phyloP scores from a whole-genome alignment of 768 basidiomycete species.

The Suillus hirtellus region DNA sequence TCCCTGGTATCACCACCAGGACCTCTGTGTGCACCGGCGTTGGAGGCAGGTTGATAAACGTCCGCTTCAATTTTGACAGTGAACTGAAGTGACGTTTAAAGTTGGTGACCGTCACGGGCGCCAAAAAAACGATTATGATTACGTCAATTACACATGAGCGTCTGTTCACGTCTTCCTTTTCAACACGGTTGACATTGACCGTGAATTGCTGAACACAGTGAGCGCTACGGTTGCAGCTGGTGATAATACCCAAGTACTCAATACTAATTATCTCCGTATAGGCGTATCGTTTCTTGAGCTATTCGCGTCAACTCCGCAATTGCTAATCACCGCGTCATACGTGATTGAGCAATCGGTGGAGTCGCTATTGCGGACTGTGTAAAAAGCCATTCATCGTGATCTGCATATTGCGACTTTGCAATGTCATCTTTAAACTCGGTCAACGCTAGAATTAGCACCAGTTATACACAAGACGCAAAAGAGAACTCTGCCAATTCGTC shows the following conservation, averaged over 20 bases:
- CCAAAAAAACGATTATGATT: not conserved
- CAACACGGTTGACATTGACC: not conserved
- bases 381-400: not conserved
- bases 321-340: not conserved
- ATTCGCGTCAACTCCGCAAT: not conserved
- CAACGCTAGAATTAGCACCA: conserved; percentile 9
- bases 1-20: no score
- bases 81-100: no score
- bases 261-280: not conserved
- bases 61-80: no score
- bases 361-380: not conserved
- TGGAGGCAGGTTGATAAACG: no score
- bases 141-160: not conserved
- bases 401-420: not conserved
- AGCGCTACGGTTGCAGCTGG: not conserved
- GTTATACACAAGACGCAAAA: conserved; percentile 7
- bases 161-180: not conserved
- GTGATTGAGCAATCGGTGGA: not conserved
- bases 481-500: not conserved
- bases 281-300: not conserved
- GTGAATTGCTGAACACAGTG: not conserved
- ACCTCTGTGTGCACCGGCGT: no score
- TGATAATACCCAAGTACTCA: not conserved
- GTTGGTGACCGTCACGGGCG: no score
- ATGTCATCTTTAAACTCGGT: conserved; percentile 14